Base-by-base conservation (phyloP, 1,284 basidiomycete genomes). In the Ganoderma lingzhi region DNA sequence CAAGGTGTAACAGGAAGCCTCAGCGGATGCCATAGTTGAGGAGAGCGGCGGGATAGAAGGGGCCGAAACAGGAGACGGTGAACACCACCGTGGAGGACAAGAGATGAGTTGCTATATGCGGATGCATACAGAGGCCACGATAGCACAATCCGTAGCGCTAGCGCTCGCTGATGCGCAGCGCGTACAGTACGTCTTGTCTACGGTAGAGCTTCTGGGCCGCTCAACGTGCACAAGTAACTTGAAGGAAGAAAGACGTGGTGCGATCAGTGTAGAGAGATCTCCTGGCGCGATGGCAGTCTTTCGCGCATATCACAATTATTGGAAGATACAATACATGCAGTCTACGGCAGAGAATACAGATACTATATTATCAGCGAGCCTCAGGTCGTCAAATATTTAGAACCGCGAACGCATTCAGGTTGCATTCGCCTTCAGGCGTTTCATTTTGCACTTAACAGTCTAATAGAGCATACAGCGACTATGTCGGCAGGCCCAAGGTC, bases 1-100 rank as follows among this genome's bases (percentile, higher is more conserved):
- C 76, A 97, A 86, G 30, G 95, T 96, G 80, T 96, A 95, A 82
- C 94, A 96, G 76, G 90, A 82, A 66, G 87, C 78, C 73, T 94
- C 92, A 64, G 82, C 64, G 32, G 78, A 76, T 23, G 79, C 71
- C 79, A 80, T 80, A 53, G 56, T 70, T 59, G 64, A 30, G 41
- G 58, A 64, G 66, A 66, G n/a, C 3, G 45, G 53, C 30, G 58
- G 19, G 64, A 61, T 45, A 60, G 65, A 56, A 56, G 69, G 32
- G 61, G 56, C 42, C 45, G 48, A 8, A 66, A 66, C 53, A 59
- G 60, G 23, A 62, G 65, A 72, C 70, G 61, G 67, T 69, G 66
- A 59, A 61, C 64, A 64, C 66, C 35, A 68, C 69, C 66, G 73
- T 70, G 68, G 68, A 71, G 68, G 71, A 70, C 64, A 41, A 74